Base-by-base conservation (phyloP, 1,139 yeast species). In the Debaryomycetaceae sp. region DNA sequence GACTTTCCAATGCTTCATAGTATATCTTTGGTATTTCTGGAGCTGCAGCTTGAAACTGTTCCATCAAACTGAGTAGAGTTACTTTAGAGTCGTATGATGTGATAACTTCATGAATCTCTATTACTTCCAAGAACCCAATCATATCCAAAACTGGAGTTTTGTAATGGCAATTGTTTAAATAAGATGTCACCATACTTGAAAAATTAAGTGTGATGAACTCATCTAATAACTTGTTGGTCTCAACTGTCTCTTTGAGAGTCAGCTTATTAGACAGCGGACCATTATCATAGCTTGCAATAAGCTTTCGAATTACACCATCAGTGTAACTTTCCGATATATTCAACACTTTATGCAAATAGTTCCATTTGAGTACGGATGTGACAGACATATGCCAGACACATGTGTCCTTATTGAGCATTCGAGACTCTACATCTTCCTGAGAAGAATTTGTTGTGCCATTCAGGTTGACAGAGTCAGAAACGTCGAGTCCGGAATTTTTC, bases 331-430 rank as follows among this genome's bases (percentile, higher is more conserved):
- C 37, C 0, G 58, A 33, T 7, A 48, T 50, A 4, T 53, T 54
- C 11, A 61, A 44, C 18, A 48, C 42, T 16, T 49, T 41, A 13
- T 42, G 39, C 36, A 66, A 56, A 36, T 48, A 63, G 6, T 47
- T 45, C 79, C 79, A 73, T 34, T 55, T 56, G 29, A 70, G 40
- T 2, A 70, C 47, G 16, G 67, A 53, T n/a, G 67, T 65, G 5
- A 61, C 46, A 5, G 73, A 65, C 58, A 72, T 59, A 46, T 69
- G 72, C 79, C 79, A 74, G 22, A 58, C 28, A 38, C 61, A 57
- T 17, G 41, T 46, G 38, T 55, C 58, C 39, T 50, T 51, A 5
- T 24, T 6, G 11, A 3, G 26, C 26, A 3, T 22, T 11, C 11
- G 4, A 8, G 11, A 8, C 11, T 22, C 26, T 8, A 11, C 11